Evolutionary conservation across 371 early-diverging fungal genomes (phyloP).

Genomic region (Apophysomyces variabilis): DNA sequence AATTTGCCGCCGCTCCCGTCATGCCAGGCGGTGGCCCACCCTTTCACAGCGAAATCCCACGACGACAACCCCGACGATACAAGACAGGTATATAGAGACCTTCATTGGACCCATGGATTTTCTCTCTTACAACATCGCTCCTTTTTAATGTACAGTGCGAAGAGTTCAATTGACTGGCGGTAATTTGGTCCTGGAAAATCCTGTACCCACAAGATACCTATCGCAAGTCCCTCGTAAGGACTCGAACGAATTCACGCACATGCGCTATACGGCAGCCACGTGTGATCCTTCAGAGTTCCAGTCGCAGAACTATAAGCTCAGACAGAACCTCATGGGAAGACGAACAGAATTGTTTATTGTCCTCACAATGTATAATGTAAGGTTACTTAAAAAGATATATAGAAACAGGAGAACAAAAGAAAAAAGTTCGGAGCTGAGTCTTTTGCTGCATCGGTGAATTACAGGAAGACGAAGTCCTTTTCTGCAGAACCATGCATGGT

Average conservation of each 20-base stretch:
- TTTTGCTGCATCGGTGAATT: background rate
- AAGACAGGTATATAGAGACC: slow-evolving; percentile 44
- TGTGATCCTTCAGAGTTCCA: slow-evolving; percentile 69
- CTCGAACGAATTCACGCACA: slow-evolving; percentile 60
- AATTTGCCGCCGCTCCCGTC: background rate
- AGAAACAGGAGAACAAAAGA: background rate
- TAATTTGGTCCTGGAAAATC: slow-evolving; percentile 67
- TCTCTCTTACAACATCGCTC: background rate
- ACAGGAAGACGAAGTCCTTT: slow-evolving; percentile 65
- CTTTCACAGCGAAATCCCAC: slow-evolving; percentile 42
- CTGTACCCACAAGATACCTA: slow-evolving; percentile 60
- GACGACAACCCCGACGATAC: slow-evolving; percentile 49
- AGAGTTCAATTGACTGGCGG: slow-evolving; percentile 61
- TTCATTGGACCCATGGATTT: background rate
- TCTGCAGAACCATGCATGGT: slow-evolving; percentile 72
- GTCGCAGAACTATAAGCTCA: slow-evolving; percentile 57
- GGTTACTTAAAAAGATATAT: background rate
- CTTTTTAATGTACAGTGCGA: slow-evolving; percentile 9
- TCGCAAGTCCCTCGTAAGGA: slow-evolving; percentile 48
- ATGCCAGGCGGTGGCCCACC: background rate
- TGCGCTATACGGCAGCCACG: slow-evolving; percentile 75
- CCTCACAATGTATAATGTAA: slow-evolving; percentile 52
- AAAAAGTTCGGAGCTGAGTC: background rate
- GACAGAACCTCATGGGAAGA: slow-evolving; percentile 35
- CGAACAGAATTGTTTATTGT: slow-evolving; percentile 85